Evolutionary conservation across 208 protist genomes (phyloP), one percentile per base, ranked within the genome.

Genomic region (Phytomonas sp.): DNA sequence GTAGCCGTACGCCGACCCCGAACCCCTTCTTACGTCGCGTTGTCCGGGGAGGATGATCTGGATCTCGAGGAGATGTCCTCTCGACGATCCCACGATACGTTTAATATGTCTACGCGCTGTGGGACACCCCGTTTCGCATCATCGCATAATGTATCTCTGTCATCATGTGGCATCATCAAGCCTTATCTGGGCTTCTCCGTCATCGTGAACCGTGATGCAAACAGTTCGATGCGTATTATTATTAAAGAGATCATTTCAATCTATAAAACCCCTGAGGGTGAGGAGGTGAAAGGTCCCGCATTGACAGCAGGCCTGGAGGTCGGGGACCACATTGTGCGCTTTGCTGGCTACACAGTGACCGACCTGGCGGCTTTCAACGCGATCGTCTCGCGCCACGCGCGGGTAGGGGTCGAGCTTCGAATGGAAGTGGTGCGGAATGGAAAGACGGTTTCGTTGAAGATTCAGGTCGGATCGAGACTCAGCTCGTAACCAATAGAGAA

Each of bases 361-460:
- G 89, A 94, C 66, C 80, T 94, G 10, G 78, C 89, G 23, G 82
- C 89, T 31, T 94, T 94, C 70, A 94, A 94, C 63, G 79, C 86
- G 23, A 80, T 94, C 19, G 87, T 91, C 5, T 76, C 85, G 33
- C 82, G 89, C 16, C 87, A 94, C 71, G 80, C 87, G 67, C 77
- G 78, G 29, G 67, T 79, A 14, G 79, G 73, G 10, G 77, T 68
- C 23, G 71, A 74, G 49, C 70, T 94, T 32, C 86, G 84, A 19
- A 79, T 94, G 0, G 80, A 83, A 8, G 67, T 94, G 14, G 67
- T 75, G 34, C 80, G 89, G 5, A 68, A 82, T 31, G 79, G 80
- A 1, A 60, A 78, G 42, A 37, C 74, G 66, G 63, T 81, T 29
- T 60, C 67, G 26, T 71, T 71, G 31, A 81, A 69, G 12, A 76